Base-by-base conservation (phyloP, 2,329 filamentous ascomycete genomes). In the Fusarium longipes region DNA sequence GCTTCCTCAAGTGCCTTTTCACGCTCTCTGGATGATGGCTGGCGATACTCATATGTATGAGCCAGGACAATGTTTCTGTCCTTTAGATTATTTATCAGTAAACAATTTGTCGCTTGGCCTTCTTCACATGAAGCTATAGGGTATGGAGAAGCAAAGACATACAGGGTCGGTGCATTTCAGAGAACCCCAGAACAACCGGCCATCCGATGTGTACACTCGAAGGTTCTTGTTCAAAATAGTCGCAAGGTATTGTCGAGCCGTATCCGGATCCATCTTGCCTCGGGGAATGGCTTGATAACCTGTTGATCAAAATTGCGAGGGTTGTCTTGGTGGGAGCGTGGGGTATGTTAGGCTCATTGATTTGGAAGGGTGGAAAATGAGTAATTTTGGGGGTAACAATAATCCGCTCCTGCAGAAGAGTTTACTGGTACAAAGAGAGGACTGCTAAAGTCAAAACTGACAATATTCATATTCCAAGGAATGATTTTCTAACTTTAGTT, bases 151-250 rank as follows among this genome's bases (percentile, higher is more conserved):
- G 45, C 22, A 49, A 24, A 44, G 35, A 83, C 86, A 49, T 81
- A 96, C 93, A 61, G 91, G 89, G 82, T 99, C 96, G 29, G 94
- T 97, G 82, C 96, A 99, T 80, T 96, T 97, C 81, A 99, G 92
- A 67, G 89, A 86, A 20, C 96, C 96, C 55, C 93, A 88, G 78
- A 98, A 99, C 77, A 97, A 89, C 62, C 96, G 92, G 17, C 87
- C 88, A 76, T 98, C 95, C 6, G 89, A 92, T 15, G 91, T 92
- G 72, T 91, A 87, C 54, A 98, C 82, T 58, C 93, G 90, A 32
- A 98, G 81, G 36, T 88, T 92, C 77, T 92, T 92, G 77, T 92
- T 92, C 51, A 97, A 82, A 49, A 96, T 86, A 24, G 89, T 87
- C 32, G 79, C 77, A 27, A 93, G 83, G 73, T 86, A 92, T 40